Percentiles rank a stretch among this genome's conserved stretches.
Conservation (phyloP, 192 early-diverging fungal genomes). For the Podila clonocystis region DNA sequence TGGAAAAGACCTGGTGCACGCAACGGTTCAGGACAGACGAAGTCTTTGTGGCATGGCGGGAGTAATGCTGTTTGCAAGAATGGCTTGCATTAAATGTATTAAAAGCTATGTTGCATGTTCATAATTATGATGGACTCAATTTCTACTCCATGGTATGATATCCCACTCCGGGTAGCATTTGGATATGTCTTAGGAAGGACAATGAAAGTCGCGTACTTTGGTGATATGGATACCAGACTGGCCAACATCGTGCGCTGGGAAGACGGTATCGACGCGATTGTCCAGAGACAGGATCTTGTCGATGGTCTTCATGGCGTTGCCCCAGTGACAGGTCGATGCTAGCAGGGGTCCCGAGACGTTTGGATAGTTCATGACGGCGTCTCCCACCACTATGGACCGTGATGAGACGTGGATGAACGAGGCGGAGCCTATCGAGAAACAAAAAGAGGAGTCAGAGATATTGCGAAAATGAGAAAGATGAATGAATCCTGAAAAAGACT, state of each 20-base stretch:
- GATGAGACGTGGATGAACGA: constrained; percentile 50
- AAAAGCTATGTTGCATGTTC: not conserved
- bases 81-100: not conserved
- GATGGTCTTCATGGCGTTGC: constrained; percentile 40
- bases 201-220: constrained; percentile 38
- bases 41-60: constrained; percentile 85
- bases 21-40: constrained; percentile 94
- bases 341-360: constrained; percentile 23
- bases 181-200: not conserved
- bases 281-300: constrained; percentile 31
- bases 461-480: too few species aligned
- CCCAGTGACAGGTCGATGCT: constrained; percentile 31
- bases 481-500: too few species aligned
- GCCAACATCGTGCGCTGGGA: constrained; percentile 46
- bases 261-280: constrained; percentile 36
- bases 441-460: too few species aligned
- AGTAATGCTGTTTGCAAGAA: constrained; percentile 30
- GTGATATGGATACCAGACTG: constrained; percentile 40
- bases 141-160: too few species aligned
- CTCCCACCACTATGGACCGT: constrained; percentile 44
- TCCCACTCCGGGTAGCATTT: too few species aligned
- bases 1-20: constrained; percentile 91
- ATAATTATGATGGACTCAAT: not conserved
- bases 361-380: constrained; percentile 46
- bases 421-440: constrained; percentile 26